Evolutionary conservation across 306 rosid genomes (phyloP).

Genomic region (Medicago truncatula): DNA sequence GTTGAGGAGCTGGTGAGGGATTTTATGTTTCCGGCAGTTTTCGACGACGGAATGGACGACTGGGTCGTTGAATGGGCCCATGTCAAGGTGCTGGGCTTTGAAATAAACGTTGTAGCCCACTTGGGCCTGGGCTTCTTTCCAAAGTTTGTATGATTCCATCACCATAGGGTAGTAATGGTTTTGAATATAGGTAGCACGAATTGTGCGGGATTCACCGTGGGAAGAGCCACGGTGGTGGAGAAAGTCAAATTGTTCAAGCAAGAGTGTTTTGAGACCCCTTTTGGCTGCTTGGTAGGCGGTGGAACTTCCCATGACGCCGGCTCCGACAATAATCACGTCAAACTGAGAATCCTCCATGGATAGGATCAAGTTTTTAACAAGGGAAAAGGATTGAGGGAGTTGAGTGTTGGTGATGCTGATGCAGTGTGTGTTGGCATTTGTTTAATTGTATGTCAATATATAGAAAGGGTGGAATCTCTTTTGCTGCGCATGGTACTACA

Average conservation of each 20-base stretch:
- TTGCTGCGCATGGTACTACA: too few species aligned
- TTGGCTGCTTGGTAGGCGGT: slow-evolving; percentile 76
- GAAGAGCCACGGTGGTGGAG: slow-evolving; percentile 96
- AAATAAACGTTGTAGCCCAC: slow-evolving; percentile 74
- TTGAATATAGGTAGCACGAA: slow-evolving; percentile 74
- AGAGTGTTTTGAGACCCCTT: slow-evolving; percentile 60
- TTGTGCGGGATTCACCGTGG: slow-evolving; percentile 96
- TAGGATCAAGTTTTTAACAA: neutral
- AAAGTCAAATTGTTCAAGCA: slow-evolving; percentile 86
- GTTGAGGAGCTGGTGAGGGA: slow-evolving; percentile 51
- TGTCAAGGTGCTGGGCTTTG: slow-evolving; percentile 69
- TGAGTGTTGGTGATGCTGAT: too few species aligned
- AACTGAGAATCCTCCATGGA: slow-evolving; percentile 39
- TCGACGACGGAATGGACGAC: slow-evolving; percentile 45
- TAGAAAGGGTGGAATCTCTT: too few species aligned
- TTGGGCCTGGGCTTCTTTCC: slow-evolving; percentile 69
- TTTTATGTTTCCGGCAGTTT: slow-evolving; percentile 45
- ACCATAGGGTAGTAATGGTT: slow-evolving; percentile 62
- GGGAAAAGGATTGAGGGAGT: neutral
- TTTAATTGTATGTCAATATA: too few species aligned
- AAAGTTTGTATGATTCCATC: slow-evolving; percentile 68
- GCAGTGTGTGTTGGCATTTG: too few species aligned
- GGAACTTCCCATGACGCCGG: slow-evolving; percentile 86
- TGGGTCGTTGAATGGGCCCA: slow-evolving; percentile 48
- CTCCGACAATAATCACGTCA: slow-evolving; percentile 80